Evolutionary conservation across 2,329 filamentous ascomycete species (phyloP).

Genomic region (Monosporascus sp.): DNA sequence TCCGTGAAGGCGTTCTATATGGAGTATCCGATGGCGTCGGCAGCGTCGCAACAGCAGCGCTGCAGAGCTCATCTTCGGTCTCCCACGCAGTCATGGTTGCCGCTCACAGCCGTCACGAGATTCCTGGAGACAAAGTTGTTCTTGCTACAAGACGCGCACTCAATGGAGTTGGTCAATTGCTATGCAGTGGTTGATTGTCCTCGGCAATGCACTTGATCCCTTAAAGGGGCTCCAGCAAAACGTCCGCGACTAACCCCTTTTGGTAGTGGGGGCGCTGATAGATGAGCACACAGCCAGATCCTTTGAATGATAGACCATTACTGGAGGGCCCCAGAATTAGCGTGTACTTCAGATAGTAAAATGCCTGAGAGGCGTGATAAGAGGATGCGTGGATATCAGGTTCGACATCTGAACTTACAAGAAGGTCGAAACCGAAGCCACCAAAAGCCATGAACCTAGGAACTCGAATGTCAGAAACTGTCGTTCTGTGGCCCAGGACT

Average conservation of each 20-base stretch:
- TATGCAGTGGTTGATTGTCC: conserved; percentile 7
- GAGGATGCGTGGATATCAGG: background rate
- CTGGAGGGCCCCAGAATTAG: background rate
- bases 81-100: conserved; percentile 52
- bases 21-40: conserved; percentile 69
- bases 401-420: background rate
- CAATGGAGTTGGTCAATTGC: conserved; percentile 3
- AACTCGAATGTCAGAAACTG: background rate
- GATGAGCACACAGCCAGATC: background rate
- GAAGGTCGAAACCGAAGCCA: background rate
- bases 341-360: background rate
- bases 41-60: conserved; percentile 52
- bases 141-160: background rate
- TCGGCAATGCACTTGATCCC: conserved; percentile 10
- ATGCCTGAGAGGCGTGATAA: background rate
- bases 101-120: conserved; percentile 6
- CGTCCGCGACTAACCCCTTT: conserved; percentile 13
- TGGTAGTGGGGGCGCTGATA: conserved; percentile 8
- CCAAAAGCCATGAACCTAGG: background rate
- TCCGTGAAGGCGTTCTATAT: conserved; percentile 66
- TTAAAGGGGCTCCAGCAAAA: conserved; percentile 14
- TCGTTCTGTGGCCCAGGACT: background rate
- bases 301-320: background rate
- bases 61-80: conserved; percentile 57
- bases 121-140: conserved; percentile 9